Base-by-base conservation (phyloP, 164 flowering plant genomes). In the Paratinospora sagittata region DNA sequence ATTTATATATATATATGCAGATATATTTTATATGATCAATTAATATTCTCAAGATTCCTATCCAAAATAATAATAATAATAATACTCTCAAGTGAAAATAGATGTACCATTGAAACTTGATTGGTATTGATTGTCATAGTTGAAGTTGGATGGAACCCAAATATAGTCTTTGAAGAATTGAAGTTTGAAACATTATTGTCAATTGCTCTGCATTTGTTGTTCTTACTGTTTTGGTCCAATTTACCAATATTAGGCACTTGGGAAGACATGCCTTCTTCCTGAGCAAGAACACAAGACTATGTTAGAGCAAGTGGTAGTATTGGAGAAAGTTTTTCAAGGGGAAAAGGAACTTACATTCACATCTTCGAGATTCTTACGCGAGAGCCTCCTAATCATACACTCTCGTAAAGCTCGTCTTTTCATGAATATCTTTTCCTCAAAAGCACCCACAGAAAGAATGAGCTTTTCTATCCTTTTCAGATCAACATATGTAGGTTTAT, bases 371-470 rank as follows among this genome's bases (percentile, higher is more conserved):
- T 60, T 64, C 41, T 75, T 30, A 27, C 23, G 36, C 49, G 72
- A 19, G 41, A 80, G 24, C 0, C 70, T 70, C 61, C 45, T 78
- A 0, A 80, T 30, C 9, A 63, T 78, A 9, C 74, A 66, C 58
- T 81, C 76, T 14, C 74, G 45, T 8, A 74, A 6, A 13, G 73
- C 78, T 23, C 74, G 41, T 70, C 92, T 80, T 74, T 85, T 85
- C 71, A 73, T 75, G 71, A 88, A 88, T 36, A 88, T 86, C 9
- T 71, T 58, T 0, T 84, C 88, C 69, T 88, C 89, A 57, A 65
- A 85, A 0, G 67, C 8, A 4, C 91, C 85, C 16, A 85, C 81
- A 4, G 67, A 14, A 12, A 77, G 79, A 0, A 87, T 82, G 60
- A 84, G 83, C 43, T 71, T 82, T 70, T 87, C 89, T 2, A 85